Base-by-base conservation (phyloP, 2,329 filamentous ascomycete genomes). In the Scedosporium minutisporum region DNA sequence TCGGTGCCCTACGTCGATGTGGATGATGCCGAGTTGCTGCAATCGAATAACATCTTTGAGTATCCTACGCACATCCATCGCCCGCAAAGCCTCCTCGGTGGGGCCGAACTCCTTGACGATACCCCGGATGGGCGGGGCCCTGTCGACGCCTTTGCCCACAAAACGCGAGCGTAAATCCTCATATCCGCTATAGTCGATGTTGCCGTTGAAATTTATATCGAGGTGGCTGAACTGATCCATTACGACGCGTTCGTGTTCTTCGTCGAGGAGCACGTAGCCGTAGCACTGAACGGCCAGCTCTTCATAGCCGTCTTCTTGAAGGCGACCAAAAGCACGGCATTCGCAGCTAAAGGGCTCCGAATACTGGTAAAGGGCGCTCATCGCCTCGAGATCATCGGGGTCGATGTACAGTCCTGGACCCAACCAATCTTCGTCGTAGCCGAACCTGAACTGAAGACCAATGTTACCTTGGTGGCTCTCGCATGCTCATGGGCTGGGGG, bases 271-370 rank as follows among this genome's bases (percentile, higher is more conserved):
- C 4, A 71, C 12, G 57, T 72, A 71, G 58, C 69, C 70, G 57
- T 66, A 71, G 63, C 68, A 71, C 29, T 44, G 44, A 21, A 65
- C 53, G 14, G 67, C 66, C 21, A 71, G 63, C 7, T 69, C 65
- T 18, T 68, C 67, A 25, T 64, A 57, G 41, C 67, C 68, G 10
- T 63, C 58, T 63, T 71, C 70, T 59, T 70, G 59, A 12, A 71
- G 65, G 46, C 69, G 69, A 18, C 68, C 69, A 62, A 67, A 72
- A 55, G 67, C 69, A 25, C 70, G 66, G 62, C 68, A 70, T 51
- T 71, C 69, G 61, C 60, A 61, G 62, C 61, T 66, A 57, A 71
- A 70, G 0, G 69, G 68, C 2, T 71, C 69, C 16, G 57, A 46
- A 61, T 68, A 67, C 14, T 68, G 41, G 62, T 63, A 67, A 14